Evolutionary conservation across 805 yeast genomes (phyloP), one percentile per base, ranked within the genome.

Genomic region (Ogataea paraovalis): DNA sequence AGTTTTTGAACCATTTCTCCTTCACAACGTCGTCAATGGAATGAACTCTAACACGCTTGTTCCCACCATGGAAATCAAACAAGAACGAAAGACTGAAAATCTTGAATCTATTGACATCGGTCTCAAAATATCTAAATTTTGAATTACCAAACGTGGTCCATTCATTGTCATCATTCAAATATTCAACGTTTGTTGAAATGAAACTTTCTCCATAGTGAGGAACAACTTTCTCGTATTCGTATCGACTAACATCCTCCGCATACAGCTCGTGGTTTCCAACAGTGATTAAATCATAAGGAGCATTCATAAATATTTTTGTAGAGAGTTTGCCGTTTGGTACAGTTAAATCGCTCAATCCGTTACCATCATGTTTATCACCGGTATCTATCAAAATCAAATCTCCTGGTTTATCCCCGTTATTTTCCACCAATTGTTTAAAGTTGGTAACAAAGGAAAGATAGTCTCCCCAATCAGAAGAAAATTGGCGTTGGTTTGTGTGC

Each of bases 341-440:
- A 0, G 96, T 84, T 13, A 85, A 81, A 67, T 92, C 97, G 36
- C 88, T 76, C 12, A 90, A 67, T 0, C 98, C 98, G 61, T 89
- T 91, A 1, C 98, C 98, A 64, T 92, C 98, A 57, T 88, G 96
- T 52, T 88, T 82, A 65, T 92, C 98, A 4, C 98, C 98, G 1
- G 95, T 82, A 60, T 92, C 98, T 2, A 92, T 74, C 4, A 90
- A 58, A 3, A 92, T 56, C 18, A 91, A 62, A 59, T 92, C 98
- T 18, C 73, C 79, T 2, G 25, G 37, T 18, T n/a, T 20, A 13
- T 30, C 21, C 1, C 73, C 74, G 10, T 71, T 41, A 28, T 62
- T 49, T 6, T 38, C 39, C 12, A 54, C 45, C 18, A 59, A 56
- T 0, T 59, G 52, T 30, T 71, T 69, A 56, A 91, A 62, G 46